Evolutionary conservation across 148 eudicot genomes (phyloP).

Genomic region (Rhododendron mucronatum): DNA sequence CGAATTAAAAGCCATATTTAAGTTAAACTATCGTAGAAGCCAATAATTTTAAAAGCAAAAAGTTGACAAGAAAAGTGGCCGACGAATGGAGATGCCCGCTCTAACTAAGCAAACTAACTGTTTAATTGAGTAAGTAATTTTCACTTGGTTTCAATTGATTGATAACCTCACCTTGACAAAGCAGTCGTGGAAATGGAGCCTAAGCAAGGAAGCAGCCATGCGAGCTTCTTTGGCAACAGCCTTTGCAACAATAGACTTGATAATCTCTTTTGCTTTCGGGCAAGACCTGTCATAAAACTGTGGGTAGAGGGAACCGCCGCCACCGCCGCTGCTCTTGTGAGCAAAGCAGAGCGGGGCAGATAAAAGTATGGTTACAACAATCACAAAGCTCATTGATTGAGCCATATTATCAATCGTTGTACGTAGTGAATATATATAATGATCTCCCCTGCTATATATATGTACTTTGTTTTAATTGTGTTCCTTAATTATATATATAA

Average conservation of each 20-base stretch:
- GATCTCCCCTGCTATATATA: neutral
- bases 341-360: conserved; percentile 41
- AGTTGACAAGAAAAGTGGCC: neutral
- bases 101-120: neutral
- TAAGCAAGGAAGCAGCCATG: conserved; percentile 79
- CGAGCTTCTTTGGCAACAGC: conserved; percentile 65
- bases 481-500: too few relatives aligned
- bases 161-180: conserved; percentile 61
- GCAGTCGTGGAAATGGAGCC: conserved; percentile 87
- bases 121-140: neutral
- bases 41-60: neutral
- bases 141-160: neutral
- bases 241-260: conserved; percentile 54
- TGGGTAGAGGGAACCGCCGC: conserved; percentile 52
- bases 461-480: neutral
- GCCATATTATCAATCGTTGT: conserved; percentile 19
- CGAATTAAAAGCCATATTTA: neutral
- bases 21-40: neutral
- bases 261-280: conserved; percentile 53
- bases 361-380: conserved; percentile 23
- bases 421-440: too few relatives aligned
- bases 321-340: conserved; percentile 9
- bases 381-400: conserved; percentile 23
- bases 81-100: neutral
- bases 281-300: conserved; percentile 72